Base-by-base conservation (phyloP, 345 rosid genomes). In the Boechera stricta region DNA sequence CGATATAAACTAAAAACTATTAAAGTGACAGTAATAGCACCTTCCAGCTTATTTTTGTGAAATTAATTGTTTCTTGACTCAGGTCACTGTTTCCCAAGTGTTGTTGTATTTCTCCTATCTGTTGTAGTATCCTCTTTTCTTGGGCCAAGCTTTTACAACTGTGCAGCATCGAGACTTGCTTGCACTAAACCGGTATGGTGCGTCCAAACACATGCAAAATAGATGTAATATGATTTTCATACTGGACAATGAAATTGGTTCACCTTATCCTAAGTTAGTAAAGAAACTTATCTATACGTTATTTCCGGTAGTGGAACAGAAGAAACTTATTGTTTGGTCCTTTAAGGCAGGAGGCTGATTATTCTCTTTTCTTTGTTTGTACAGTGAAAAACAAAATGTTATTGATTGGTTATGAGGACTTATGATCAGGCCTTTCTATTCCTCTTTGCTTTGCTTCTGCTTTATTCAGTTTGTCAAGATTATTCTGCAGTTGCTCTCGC, bases 101-200 rank as follows among this genome's bases (percentile, higher is more conserved):
- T 12, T 5, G 21, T 28, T 6, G 36, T 64, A 0, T 64, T 64
- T 64, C 54, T 64, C 24, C 55, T 15, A 42, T 64, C 69, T 31
- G 69, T 47, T 64, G 54, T n/a, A 64, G 69, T 45, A 26, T 44
- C 41, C 38, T 64, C 54, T 44, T 64, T 29, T 64, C 69, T 45
- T 64, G 52, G 13, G 39, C 41, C 54, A 64, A 29, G 41, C 39
- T 64, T 31, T 64, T 45, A 45, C 54, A 64, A 29, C 69, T 24
- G 15, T 45, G 55, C 26, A 45, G 5, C 55, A 8, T 9, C 11
- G 39, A 64, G 15, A 21, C 15, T 24, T 24, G 38, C 69, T 42
- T 64, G 39, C 54, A 44, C 65, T 60, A 60, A 5, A 52, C 31
- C 13, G 18, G 51, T 15, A 47, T 47, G 51, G 51, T 47, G 21